Conservation (phyloP, 1,139 yeast genomes). For the Geotrichum candidum region DNA sequence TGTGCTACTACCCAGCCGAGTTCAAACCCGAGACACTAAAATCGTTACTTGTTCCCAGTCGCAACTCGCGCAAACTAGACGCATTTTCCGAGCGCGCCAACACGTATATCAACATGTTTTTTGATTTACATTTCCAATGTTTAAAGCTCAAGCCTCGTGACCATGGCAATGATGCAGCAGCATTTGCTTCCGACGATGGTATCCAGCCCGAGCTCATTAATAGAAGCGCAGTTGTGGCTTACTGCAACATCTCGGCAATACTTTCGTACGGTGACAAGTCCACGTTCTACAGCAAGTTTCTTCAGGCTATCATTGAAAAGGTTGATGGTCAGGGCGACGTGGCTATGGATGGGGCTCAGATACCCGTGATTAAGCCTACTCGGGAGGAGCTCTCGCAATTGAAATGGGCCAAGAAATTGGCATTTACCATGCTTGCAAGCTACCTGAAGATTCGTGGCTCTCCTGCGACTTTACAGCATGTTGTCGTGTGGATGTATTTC, state of each 20-base stretch:
- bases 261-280: constrained; percentile 24
- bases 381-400: background rate
- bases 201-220: constrained; percentile 1
- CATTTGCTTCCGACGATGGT: background rate
- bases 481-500: constrained; percentile 27
- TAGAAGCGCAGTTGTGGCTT: constrained; percentile 26
- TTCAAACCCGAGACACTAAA: constrained; percentile 5
- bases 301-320: constrained; percentile 1
- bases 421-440: constrained; percentile 18
- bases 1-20: constrained; percentile 26
- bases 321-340: background rate
- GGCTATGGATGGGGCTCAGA: background rate
- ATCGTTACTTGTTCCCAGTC: constrained; percentile 5
- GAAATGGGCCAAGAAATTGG: constrained; percentile 12
- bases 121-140: background rate
- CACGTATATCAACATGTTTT: constrained; percentile 13
- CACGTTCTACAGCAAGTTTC: background rate
- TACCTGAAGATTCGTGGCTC: constrained; percentile 14
- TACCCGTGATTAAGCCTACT: background rate
- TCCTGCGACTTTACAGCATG: constrained; percentile 23
- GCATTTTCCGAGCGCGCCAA: background rate
- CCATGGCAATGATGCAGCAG: background rate
- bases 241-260: constrained; percentile 28
- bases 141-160: background rate
- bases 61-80: background rate